Evolutionary conservation across 257 asterid genomes (phyloP).

Genomic region (Solanum medicagineum): DNA sequence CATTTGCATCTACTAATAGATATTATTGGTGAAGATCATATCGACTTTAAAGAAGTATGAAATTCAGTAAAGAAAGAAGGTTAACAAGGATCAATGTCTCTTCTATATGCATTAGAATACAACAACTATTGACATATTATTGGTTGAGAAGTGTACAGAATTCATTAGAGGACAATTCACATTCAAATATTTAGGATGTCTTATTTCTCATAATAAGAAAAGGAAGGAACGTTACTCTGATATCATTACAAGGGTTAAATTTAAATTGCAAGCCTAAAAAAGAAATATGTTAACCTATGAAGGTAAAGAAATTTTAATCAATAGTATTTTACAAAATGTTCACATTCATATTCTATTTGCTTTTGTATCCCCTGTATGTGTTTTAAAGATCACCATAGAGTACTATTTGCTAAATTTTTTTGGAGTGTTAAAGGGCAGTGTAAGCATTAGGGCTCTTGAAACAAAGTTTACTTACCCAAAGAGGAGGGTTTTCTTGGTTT

Average conservation of each 20-base stretch:
- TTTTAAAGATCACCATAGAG: too few relatives aligned
- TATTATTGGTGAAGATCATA: background rate
- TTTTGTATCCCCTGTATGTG: background rate
- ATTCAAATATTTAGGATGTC: background rate
- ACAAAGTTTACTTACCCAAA: too few relatives aligned
- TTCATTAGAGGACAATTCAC: too few relatives aligned
- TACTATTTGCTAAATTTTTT: too few relatives aligned
- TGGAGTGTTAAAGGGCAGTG: background rate
- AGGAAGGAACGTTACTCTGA: too few relatives aligned
- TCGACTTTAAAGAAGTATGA: too few relatives aligned
- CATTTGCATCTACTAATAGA: too few relatives aligned
- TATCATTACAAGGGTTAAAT: background rate
- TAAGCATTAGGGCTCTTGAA: background rate
- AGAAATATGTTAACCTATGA: too few relatives aligned
- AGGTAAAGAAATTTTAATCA: too few relatives aligned
- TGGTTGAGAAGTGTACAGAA: background rate
- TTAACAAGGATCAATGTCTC: background rate
- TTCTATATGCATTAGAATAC: background rate
- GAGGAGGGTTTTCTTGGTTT: background rate
- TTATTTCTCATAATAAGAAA: background rate
- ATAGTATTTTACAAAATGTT: background rate
- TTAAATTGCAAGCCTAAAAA: background rate
- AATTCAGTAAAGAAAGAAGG: background rate
- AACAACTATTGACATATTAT: rapidly evolving
- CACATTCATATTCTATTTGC: background rate